Evolutionary conservation across 2,329 filamentous ascomycete genomes (phyloP).

Genomic region (Fusarium decemcellulare): DNA sequence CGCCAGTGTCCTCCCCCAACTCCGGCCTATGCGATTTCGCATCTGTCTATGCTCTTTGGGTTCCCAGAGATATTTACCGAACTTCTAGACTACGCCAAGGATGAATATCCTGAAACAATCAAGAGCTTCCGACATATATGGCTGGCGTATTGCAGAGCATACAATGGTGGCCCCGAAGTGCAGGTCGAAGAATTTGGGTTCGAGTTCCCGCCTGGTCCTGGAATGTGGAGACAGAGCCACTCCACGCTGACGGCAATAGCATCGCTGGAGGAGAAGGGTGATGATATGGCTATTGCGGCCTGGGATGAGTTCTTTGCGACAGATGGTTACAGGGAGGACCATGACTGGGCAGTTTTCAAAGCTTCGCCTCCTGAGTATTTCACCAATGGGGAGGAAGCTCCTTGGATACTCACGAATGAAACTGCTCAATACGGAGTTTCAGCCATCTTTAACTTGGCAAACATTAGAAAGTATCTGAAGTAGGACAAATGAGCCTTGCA

Average conservation of each 20-base stretch:
- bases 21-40: constrained; percentile 26
- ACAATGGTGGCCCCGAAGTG: constrained; percentile 24
- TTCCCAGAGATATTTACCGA: constrained; percentile 36
- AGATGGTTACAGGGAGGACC: constrained; percentile 23
- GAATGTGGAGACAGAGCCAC: constrained; percentile 35
- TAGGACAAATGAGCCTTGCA: no score
- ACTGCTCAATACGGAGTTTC: constrained; percentile 29
- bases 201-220: constrained; percentile 22
- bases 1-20: constrained; percentile 36
- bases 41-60: constrained; percentile 37
- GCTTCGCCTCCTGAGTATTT: constrained; percentile 27
- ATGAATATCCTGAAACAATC: constrained; percentile 20
- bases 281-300: constrained; percentile 16
- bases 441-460: constrained; percentile 35
- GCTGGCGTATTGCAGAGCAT: constrained; percentile 33
- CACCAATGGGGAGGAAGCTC: constrained; percentile 27
- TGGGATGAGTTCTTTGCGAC: constrained; percentile 34
- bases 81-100: constrained; percentile 17
- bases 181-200: constrained; percentile 34
- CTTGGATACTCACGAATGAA: constrained; percentile 30
- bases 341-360: constrained; percentile 17
- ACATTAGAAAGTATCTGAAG: constrained; percentile 20
- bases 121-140: constrained; percentile 20
- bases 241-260: constrained; percentile 33
- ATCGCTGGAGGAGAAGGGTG: constrained; percentile 28